Conservation (phyloP, 2,329 filamentous ascomycete genomes). For the Akanthomyces lecanii region DNA sequence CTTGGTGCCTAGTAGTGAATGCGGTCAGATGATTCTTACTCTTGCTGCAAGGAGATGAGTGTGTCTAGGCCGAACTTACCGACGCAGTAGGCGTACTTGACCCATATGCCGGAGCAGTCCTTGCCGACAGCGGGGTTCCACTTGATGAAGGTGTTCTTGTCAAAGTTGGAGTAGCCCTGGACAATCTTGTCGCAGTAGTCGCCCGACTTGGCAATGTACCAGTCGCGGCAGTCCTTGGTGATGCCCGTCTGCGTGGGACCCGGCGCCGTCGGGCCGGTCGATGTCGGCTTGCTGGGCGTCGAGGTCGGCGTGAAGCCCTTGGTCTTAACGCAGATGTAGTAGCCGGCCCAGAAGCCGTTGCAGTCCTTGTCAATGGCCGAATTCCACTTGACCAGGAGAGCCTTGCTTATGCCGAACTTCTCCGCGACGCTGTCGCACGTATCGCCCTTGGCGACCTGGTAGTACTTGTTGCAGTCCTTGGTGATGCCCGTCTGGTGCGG, state of each 20-base stretch:
- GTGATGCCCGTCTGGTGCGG: slow-evolving; percentile 14
- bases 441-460: slow-evolving; percentile 4
- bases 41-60: too few species aligned
- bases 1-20: not conserved
- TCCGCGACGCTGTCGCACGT: slow-evolving; percentile 2
- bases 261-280: not conserved
- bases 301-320: not conserved
- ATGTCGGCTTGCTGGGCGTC: not conserved
- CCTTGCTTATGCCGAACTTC: not conserved
- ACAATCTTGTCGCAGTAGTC: slow-evolving; percentile 12
- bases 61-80: not conserved
- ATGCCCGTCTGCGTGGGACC: not conserved
- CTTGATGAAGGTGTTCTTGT: not conserved
- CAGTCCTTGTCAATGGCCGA: slow-evolving; percentile 5
- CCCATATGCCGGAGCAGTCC: slow-evolving; percentile 6
- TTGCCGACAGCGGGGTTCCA: slow-evolving; percentile 10
- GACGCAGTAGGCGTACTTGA: slow-evolving; percentile 10
- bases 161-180: not conserved
- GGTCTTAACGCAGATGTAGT: slow-evolving; percentile 7
- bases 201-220: slow-evolving; percentile 3
- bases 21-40: not conserved
- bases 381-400: slow-evolving; percentile 15
- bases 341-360: not conserved
- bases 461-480: slow-evolving; percentile 12
- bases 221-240: slow-evolving; percentile 2